phyloP scores from a whole-genome alignment of 179 eudicot species.

The Spergularia azorica region DNA sequence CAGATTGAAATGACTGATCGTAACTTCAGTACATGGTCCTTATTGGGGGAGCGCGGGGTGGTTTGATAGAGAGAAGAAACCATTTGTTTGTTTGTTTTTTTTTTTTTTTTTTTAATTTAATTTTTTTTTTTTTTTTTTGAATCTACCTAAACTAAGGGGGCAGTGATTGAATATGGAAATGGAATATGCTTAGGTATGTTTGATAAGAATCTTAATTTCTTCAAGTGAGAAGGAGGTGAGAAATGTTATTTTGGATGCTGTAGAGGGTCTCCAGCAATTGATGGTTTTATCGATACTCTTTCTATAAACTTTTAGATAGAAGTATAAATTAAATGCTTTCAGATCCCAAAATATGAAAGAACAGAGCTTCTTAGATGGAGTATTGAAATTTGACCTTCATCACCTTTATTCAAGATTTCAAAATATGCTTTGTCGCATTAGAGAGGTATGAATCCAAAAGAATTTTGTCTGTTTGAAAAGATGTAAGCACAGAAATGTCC shows the following conservation, averaged over 20 bases:
- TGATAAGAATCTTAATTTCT: too few species aligned
- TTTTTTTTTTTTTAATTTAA: too few species aligned
- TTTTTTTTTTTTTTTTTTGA: too few species aligned
- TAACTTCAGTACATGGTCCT: too few species aligned
- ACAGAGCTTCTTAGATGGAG: background rate
- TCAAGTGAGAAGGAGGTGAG: background rate
- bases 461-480: background rate
- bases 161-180: too few species aligned
- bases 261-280: background rate
- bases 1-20: too few species aligned
- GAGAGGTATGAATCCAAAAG: background rate
- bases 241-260: background rate
- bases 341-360: background rate
- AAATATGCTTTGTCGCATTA: background rate
- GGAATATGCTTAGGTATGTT: too few species aligned
- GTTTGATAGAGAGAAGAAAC: too few species aligned
- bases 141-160: too few species aligned
- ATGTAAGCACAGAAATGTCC: background rate
- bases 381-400: slow-evolving; percentile 6
- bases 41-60: too few species aligned
- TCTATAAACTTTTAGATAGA: background rate
- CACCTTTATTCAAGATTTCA: background rate
- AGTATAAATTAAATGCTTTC: background rate
- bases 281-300: background rate
- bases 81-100: too few species aligned